Evolutionary conservation across 2,329 filamentous ascomycete genomes (phyloP).

Genomic region (Trichoderma arundinaceum): DNA sequence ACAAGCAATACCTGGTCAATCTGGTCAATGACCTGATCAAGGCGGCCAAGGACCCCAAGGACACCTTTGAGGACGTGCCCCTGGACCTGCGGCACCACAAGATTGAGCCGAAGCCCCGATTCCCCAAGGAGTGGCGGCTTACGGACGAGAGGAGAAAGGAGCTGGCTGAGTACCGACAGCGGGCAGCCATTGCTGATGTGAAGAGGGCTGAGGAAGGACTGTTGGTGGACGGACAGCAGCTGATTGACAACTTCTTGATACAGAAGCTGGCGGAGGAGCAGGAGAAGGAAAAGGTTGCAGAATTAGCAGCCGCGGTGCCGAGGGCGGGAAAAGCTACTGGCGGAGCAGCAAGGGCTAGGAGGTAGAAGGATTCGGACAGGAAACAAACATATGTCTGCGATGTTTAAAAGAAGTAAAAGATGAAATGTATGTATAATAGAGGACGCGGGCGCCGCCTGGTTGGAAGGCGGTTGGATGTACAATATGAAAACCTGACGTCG

Average conservation of each 20-base stretch:
- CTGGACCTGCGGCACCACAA: constrained; percentile 88
- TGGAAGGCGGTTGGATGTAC: constrained; percentile 23
- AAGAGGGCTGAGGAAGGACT: constrained; percentile 57
- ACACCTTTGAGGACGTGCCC: constrained; percentile 87
- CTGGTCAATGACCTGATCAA: constrained; percentile 73
- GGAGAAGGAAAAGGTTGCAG: constrained; percentile 43
- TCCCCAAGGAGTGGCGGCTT: constrained; percentile 84
- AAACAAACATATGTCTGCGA: constrained; percentile 37
- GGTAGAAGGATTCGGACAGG: constrained; percentile 33
- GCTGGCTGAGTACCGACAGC: constrained; percentile 65
- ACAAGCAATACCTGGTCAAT: constrained; percentile 92
- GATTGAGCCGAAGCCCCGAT: constrained; percentile 68
- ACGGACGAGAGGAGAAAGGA: constrained; percentile 69
- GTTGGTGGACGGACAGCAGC: constrained; percentile 63
- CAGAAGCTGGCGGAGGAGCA: constrained; percentile 44
- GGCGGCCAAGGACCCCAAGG: constrained; percentile 76
- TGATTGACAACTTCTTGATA: constrained; percentile 50
- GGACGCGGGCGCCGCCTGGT: constrained; percentile 9
- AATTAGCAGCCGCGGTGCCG: constrained; percentile 40
- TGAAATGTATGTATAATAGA: constrained; percentile 25
- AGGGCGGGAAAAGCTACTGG: constrained; percentile 32
- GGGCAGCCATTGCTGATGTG: constrained; percentile 60
- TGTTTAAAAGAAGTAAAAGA: constrained; percentile 30
- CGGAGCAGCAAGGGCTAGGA: constrained; percentile 36
- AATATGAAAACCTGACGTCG: constrained; percentile 24